Base-by-base conservation (phyloP, 2,329 filamentous ascomycete species). In the Atkinsonella hypoxylon region DNA sequence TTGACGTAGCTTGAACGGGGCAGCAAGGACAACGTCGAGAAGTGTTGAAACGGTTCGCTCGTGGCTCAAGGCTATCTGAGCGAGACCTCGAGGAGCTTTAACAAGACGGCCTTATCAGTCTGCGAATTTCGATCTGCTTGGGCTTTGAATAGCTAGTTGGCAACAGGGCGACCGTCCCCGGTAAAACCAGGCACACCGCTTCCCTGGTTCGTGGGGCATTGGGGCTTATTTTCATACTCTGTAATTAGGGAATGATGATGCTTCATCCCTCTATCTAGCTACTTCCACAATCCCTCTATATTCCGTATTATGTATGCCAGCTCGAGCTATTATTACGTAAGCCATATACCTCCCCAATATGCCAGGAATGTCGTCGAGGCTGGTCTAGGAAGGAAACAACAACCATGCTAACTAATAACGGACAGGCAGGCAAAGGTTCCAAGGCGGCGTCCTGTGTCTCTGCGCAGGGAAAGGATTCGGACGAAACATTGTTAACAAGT, bases 311-410 rank as follows among this genome's bases (percentile, higher is more conserved):
- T n/a, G n/a, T n/a, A n/a, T n/a, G n/a, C n/a, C n/a, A n/a, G n/a
- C n/a, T n/a, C n/a, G n/a, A n/a, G n/a, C n/a, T n/a, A n/a, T n/a
- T n/a, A n/a, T n/a, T n/a, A n/a, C n/a, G n/a, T n/a, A n/a, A n/a
- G n/a, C n/a, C n/a, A n/a, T n/a, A n/a, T n/a, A n/a, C n/a, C n/a
- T n/a, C n/a, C n/a, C n/a, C n/a, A n/a, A n/a, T n/a, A n/a, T n/a
- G n/a, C n/a, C n/a, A n/a, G 44, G 44, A 46, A 46, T 46, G 44
- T 46, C 44, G 36, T 46, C 4, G 44, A 46, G 22, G 44, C 44
- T 34, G 22, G 9, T 30, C 13, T 17, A n/a, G 26, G 26, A 11
- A 34, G 30, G n/a, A 15, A 17, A 32, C 17, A 13, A 17, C 44
- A 18, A 30, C 26, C 44, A 34, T 3, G n/a, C 31, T 45, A 31